A percentile compares a stretch with the other conserved stretches of the same genome.
Conservation (phyloP, 345 rosid species). For the Cardamine resedifolia region DNA sequence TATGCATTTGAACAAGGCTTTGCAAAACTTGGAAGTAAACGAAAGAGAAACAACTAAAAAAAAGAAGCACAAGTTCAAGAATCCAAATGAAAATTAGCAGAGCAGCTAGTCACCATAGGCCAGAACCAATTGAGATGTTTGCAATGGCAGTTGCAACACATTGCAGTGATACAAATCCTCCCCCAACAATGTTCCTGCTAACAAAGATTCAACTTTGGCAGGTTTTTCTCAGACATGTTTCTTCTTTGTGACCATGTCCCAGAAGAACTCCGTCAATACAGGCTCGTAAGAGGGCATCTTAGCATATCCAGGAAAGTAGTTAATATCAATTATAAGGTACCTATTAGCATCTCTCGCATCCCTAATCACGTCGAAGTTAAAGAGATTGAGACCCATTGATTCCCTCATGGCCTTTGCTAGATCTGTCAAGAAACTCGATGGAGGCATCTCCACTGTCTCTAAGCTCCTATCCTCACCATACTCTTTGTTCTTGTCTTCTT, state of each 20-base stretch:
- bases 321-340: conserved; percentile 60
- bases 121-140: conserved; percentile 21
- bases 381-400: conserved; percentile 52
- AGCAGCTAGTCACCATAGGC: conserved; percentile 32
- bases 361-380: conserved; percentile 68
- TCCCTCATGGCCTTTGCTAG: conserved; percentile 50
- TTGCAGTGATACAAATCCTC: conserved; percentile 18
- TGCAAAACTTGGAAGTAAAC: conserved; percentile 34
- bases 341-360: conserved; percentile 48
- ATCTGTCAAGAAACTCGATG: conserved; percentile 46
- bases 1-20: conserved; percentile 31
- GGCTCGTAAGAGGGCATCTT: conserved; percentile 63
- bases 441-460: conserved; percentile 55
- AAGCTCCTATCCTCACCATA: conserved; percentile 36
- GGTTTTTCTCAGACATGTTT: conserved; percentile 28
- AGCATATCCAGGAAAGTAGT: conserved; percentile 72
- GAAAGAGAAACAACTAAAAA: conserved; percentile 16
- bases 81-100: conserved; percentile 39
- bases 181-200: not conserved
- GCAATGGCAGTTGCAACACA: conserved; percentile 27
- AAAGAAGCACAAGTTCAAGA: conserved; percentile 27
- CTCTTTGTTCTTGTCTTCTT: conserved; percentile 21
- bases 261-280: conserved; percentile 52
- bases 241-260: conserved; percentile 42
- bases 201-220: conserved; percentile 9